Evolutionary conservation across 176 grass and related monocot genomes (phyloP), one percentile per base, ranked within the genome.

Genomic region (Ensete glaucum): DNA sequence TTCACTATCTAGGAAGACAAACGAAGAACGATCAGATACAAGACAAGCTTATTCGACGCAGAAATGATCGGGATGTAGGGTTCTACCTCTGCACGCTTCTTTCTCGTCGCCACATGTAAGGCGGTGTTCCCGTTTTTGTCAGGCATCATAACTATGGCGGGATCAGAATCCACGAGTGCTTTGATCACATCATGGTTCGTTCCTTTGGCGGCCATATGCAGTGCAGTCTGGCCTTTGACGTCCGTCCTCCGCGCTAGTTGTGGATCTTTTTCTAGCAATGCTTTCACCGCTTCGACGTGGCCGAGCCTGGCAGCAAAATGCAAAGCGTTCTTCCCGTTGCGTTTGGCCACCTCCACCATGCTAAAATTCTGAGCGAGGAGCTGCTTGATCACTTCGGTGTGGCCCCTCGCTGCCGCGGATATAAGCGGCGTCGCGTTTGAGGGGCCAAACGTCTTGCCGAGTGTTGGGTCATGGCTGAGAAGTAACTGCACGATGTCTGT

Each of bases 171-270:
- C 9, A 98, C 90, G 68, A 93, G 90, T 22, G 88, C 88, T 80
- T 84, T 87, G 67, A 98, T 85, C 22, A 93, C 95, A 79, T 93
- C 88, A 52, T 90, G 91, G 64, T 79, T 91, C 79, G 90, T 91
- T 83, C 95, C 95, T 85, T 98, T 98, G 50, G 93, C 95, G 25
- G 90, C 95, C 95, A 98, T 91, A 82, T 98, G 95, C 67, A 98
- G 77, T 55, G 90, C 88, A 62, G 90, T 98, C 82, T 98, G 95
- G 48, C 90, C 95, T 82, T 98, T 98, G 77, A 87, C 93, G 19
- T 98, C 95, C 25, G 85, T 91, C 70, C 82, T 76, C 78, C 95
- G 89, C 29, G 95, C 90, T 73, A 98, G 81, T 77, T 93, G 95
- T 54, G 88, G 86, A 83, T 93, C 90, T 76, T 98, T 93, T 25